Evolutionary conservation across 495 filamentous ascomycete genomes (phyloP), one percentile per base, ranked within the genome.

Genomic region (Daldinia concentrica): DNA sequence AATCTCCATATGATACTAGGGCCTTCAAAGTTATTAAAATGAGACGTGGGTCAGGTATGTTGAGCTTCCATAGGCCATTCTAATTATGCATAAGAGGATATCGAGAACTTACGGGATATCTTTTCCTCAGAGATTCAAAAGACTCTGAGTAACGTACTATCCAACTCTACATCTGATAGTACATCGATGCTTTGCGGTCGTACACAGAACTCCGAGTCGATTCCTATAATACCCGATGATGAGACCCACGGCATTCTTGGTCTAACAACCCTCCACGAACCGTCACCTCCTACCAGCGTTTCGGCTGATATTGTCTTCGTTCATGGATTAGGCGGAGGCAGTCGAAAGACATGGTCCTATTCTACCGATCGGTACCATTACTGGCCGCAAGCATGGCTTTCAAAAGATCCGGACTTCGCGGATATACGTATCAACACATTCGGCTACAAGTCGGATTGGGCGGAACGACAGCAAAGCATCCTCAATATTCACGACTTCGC

Each of bases 401-500:
- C 78, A 3, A 56, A 55, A 14, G 76, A 79, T 36, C 15, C 56
- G 2, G 76, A 76, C 41, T 77, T 79, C 51, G 22, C 8, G 15
- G 67, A 68, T 30, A 68, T 72, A 19, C 70, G 78, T 1, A 74
- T 79, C 14, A 75, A 76, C 54, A 32, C 69, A 1, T 79, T 76
- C 34, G 78, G 78, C 19, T 79, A 79, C 41, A 76, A 73, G 7
- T 71, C 71, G 15, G 69, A 81, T 37, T 81, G 74, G 73, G 55
- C 41, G 11, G 66, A 75, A 56, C 29, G 75, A 66, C 54, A 73
- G 12, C 24, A 77, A 34, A 83, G 77, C 68, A 68, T 75, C 41
- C 69, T 86, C 0, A 79, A 79, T 22, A 77, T 85, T 19, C 78
- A 80, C 51, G 77, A 84, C 69, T 85, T 87, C 60, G 83, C 66